These are phyloP conservation scores for Schoenoplectus tabernaemontani DNA, from an alignment of 202 grass and related monocot genomes.

Conservation along the genomic window DNA sequence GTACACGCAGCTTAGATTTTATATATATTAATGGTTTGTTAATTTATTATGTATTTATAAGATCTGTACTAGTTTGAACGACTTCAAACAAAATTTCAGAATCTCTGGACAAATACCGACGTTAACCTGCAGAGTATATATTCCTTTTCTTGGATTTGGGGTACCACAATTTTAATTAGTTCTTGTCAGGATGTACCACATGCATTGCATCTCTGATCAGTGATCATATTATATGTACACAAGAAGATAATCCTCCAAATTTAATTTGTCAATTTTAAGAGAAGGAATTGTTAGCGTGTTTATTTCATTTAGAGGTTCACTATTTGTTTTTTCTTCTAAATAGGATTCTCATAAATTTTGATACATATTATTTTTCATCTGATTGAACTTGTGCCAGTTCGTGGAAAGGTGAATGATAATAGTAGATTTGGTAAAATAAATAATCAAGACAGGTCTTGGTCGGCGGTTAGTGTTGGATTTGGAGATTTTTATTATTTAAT, in stretches of 20 bases:
- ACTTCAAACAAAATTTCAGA: background rate
- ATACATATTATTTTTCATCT: too few species aligned
- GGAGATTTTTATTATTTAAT: background rate
- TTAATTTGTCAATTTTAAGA: background rate
- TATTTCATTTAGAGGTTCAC: background rate
- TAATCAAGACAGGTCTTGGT: slow-evolving; percentile 16
- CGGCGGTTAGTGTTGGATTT: slow-evolving; percentile 14
- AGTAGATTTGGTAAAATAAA: too few species aligned
- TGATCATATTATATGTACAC: background rate
- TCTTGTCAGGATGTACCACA: background rate
- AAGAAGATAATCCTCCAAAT: background rate
- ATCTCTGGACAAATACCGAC: background rate
- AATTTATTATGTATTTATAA: background rate
- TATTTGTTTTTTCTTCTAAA: too few species aligned
- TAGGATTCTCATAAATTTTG: too few species aligned
- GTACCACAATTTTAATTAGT: background rate
- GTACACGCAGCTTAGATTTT: too few species aligned
- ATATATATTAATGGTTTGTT: background rate
- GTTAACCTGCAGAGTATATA: background rate
- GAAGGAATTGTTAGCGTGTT: background rate
- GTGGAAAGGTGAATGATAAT: too few species aligned
- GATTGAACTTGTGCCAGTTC: too few species aligned
- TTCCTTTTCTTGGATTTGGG: slow-evolving; percentile 2
- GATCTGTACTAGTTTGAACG: background rate
- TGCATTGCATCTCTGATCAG: slow-evolving; percentile 6